Evolutionary conservation across 257 asterid species (phyloP), one percentile per base, ranked within the genome.

Genomic region (Knoxia roxburghii): DNA sequence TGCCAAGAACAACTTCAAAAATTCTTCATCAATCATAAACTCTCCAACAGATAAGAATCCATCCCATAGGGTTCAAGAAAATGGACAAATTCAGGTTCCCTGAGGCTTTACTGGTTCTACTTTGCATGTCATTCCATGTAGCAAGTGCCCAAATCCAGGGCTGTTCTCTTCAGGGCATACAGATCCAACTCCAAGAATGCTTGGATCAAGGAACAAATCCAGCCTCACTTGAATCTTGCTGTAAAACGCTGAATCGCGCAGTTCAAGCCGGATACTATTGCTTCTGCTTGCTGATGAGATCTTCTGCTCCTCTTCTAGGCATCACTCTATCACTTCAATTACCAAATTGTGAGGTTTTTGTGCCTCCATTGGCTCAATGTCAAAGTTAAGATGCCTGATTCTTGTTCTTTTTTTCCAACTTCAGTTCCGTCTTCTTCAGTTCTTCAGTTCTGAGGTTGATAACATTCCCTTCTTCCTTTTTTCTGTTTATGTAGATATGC

Each of bases 211-310:
- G 18, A 12, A 40, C 2, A 23, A 72, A 27, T 49, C 52, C 73
- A 20, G 50, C 59, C 57, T 33, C 84, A 20, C 12, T 64, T 2
- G 84, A 66, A 7, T 61, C 82, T 26, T 80, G 90, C 68, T 85
- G 90, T 61, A 24, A 39, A 37, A 37, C 75, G 45, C 76, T 85
- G 26, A 76, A 72, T 55, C 78, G 26, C 43, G 86, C 73, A n/a
- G 68, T 82, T 23, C 71, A 78, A 64, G 84, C 78, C n/a, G 84
- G 90, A 24, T 78, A 65, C 52, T 58, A 65, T 45, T 82, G 87
- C 75, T 50, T 85, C 45, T 82, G 86, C 51, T 69, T 83, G 0
- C 27, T 80, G 3, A 40, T 82, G 17, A 70, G 68, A 63, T 57
- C 80, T 35, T 72, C 78, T 4, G 33, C 55, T 57, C 75, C 90